Evolutionary conservation across 2,329 filamentous ascomycete species (phyloP).

Genomic region (Triangularia setosa): DNA sequence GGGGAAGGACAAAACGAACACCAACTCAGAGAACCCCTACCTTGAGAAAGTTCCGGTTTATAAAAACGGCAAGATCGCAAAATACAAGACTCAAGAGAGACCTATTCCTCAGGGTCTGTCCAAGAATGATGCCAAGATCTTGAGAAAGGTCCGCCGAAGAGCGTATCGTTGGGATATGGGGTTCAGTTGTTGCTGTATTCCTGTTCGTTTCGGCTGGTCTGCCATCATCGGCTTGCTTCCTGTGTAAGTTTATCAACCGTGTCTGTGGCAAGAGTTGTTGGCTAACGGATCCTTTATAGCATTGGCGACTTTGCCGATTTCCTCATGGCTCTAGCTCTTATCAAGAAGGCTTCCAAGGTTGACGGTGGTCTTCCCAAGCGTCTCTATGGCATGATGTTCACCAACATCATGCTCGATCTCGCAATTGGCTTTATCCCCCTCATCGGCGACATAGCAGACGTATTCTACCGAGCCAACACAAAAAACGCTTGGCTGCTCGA

Average conservation of each 20-base stretch:
- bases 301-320: conserved; percentile 73
- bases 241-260: conserved; percentile 52
- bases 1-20: conserved; percentile 20
- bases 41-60: conserved; percentile 79
- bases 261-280: conserved; percentile 2
- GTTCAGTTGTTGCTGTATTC: conserved; percentile 73
- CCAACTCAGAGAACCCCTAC: conserved; percentile 66
- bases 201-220: conserved; percentile 84
- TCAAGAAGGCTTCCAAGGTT: conserved; percentile 67
- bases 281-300: conserved; percentile 39
- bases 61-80: conserved; percentile 61
- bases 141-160: conserved; percentile 79
- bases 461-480: conserved; percentile 70
- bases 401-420: conserved; percentile 76
- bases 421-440: conserved; percentile 70
- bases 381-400: conserved; percentile 67
- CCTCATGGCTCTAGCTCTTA: conserved; percentile 70
- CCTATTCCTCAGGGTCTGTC: conserved; percentile 80
- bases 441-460: conserved; percentile 71
- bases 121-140: conserved; percentile 72
- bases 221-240: conserved; percentile 82
- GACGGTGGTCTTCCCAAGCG: conserved; percentile 68
- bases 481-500: conserved; percentile 62
- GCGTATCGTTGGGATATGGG: conserved; percentile 80
- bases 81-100: conserved; percentile 80